Conservation (phyloP, 179 eudicot species). For the Gypsophila paniculata region DNA sequence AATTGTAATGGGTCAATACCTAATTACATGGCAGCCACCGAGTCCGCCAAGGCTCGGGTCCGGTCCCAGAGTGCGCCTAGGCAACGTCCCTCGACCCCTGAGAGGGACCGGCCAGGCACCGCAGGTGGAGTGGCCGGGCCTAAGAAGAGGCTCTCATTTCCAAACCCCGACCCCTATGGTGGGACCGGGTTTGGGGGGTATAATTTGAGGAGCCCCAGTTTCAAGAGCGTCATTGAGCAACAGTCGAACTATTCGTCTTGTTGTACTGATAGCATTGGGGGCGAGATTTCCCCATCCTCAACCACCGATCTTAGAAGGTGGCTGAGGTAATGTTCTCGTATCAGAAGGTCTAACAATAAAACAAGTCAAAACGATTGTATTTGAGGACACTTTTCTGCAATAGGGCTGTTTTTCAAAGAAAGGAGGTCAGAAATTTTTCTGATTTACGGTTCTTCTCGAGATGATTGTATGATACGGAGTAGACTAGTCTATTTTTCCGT, state of each 20-base stretch:
- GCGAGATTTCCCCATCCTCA: conserved; percentile 74
- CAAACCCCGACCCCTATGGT: conserved; percentile 49
- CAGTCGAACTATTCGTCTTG: conserved; percentile 68
- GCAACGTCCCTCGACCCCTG: conserved; percentile 68
- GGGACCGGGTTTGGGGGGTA: conserved; percentile 20
- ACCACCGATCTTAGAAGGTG: conserved; percentile 71
- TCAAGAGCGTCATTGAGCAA: conserved; percentile 59
- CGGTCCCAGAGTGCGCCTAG: conserved; percentile 81
- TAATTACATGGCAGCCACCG: conserved; percentile 78
- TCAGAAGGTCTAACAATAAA: too few relatives aligned
- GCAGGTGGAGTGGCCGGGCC: conserved; percentile 28
- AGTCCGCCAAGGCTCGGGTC: conserved; percentile 62
- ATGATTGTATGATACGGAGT: conserved; percentile 12
- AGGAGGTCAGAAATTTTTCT: too few relatives aligned
- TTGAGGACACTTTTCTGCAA: too few relatives aligned
- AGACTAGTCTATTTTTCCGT: too few relatives aligned
- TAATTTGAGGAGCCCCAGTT: conserved; percentile 65
- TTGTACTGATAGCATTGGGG: conserved; percentile 63
- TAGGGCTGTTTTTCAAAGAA: too few relatives aligned
- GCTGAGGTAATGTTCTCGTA: conserved; percentile 38
- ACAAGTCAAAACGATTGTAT: too few relatives aligned
- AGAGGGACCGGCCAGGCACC: conserved; percentile 48
- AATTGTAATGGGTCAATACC: conserved; percentile 38
- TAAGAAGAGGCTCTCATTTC: conserved; percentile 64
- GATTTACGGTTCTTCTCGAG: neutral